Evolutionary conservation across 306 rosid genomes (phyloP).

Genomic region (Adenanthera pavonina): DNA sequence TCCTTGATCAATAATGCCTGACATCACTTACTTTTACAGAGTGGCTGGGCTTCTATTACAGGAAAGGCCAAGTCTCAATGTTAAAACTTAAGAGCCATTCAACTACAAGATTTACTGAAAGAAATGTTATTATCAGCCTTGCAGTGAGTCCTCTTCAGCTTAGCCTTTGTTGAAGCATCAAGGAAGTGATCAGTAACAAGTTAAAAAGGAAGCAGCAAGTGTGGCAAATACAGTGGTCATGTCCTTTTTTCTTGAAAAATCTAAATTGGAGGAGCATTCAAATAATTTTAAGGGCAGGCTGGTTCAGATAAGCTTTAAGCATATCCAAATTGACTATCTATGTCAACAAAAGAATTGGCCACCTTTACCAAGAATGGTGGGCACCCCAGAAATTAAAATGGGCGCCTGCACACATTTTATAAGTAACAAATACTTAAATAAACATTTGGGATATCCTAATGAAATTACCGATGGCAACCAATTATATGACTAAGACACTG

Average conservation of each 20-base stretch:
- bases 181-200: slow-evolving; percentile 16
- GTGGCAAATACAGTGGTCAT: not conserved
- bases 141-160: slow-evolving; percentile 11
- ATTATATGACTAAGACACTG: not conserved
- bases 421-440: slow-evolving; percentile 22
- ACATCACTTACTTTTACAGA: slow-evolving; percentile 13
- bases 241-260: slow-evolving; percentile 18
- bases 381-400: slow-evolving; percentile 43
- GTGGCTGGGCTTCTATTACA: slow-evolving; percentile 25
- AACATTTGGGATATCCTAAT: slow-evolving; percentile 21
- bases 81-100: not conserved
- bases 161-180: not conserved
- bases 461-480: not conserved
- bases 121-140: not conserved
- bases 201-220: slow-evolving; percentile 9
- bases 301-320: slow-evolving; percentile 33
- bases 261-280: slow-evolving; percentile 26
- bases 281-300: slow-evolving; percentile 7
- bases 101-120: not conserved
- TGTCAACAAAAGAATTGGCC: slow-evolving; percentile 37
- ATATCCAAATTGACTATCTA: slow-evolving; percentile 23
- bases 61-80: not conserved
- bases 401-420: slow-evolving; percentile 32
- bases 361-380: slow-evolving; percentile 41
- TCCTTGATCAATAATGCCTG: slow-evolving; percentile 38